Percentiles rank a stretch among this genome's conserved stretches.
These are phyloP conservation scores for Agaricus bisporus DNA, from an alignment of 768 basidiomycete species.

Conservation along the genomic window DNA sequence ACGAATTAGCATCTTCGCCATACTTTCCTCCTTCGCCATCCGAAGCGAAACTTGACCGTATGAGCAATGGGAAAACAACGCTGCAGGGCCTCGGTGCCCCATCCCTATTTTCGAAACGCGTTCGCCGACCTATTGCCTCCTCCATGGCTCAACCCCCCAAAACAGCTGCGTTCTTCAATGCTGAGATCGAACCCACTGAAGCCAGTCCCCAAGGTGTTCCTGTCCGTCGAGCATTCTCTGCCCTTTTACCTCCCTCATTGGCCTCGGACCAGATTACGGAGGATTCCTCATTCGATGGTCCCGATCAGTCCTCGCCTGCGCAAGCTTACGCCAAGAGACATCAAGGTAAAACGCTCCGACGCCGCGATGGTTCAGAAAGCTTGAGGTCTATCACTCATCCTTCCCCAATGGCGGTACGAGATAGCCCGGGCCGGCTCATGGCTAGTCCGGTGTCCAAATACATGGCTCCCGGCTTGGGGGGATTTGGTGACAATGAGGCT, in stretches of 20 bases:
- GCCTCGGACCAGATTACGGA: conserved; percentile 39
- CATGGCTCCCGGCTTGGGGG: conserved; percentile 59
- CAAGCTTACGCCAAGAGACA: conserved; percentile 77
- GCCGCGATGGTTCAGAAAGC: conserved; percentile 80
- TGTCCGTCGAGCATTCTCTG: conserved; percentile 70
- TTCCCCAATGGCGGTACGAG: conserved; percentile 45
- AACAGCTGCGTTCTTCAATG: conserved; percentile 35
- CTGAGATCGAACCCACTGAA: conserved; percentile 20
- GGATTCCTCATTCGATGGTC: conserved; percentile 57
- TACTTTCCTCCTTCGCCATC: conserved; percentile 45
- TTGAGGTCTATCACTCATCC: conserved; percentile 70
- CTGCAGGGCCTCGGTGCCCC: conserved; percentile 50
- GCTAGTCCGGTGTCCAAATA: conserved; percentile 43
- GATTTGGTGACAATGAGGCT: conserved; percentile 91
- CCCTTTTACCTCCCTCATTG: conserved; percentile 55
- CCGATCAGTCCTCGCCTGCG: conserved; percentile 75
- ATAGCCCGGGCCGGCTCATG: conserved; percentile 27
- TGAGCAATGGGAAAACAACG: conserved; percentile 46
- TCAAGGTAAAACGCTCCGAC: conserved; percentile 68
- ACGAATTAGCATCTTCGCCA: conserved; percentile 42
- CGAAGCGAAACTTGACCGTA: conserved; percentile 39
- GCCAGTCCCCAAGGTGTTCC: conserved; percentile 34
- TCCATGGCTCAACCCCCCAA: conserved; percentile 46
- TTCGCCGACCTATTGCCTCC: conserved; percentile 63
- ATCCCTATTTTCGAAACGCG: conserved; percentile 47